Conservation (phyloP, 169 alveolate species). For the Eimeria acervulina region DNA sequence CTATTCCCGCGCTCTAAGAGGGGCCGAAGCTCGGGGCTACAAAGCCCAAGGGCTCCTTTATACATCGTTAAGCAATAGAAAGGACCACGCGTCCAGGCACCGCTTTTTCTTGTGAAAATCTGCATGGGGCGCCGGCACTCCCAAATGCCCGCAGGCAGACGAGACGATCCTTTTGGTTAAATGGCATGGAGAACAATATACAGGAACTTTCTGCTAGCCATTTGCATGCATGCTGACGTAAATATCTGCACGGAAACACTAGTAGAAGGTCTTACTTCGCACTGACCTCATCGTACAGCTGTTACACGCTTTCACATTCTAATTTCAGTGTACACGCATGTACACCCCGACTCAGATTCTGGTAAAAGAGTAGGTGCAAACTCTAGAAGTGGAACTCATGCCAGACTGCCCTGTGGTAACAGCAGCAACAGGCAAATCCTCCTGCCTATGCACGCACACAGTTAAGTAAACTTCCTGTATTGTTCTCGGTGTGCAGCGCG, state of each 20-base stretch:
- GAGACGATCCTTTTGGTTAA: not conserved
- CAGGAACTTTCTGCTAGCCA: not conserved
- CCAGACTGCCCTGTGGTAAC: not conserved
- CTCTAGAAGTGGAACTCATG: not conserved
- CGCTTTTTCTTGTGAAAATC: not conserved
- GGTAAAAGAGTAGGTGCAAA: not conserved
- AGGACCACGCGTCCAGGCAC: not conserved
- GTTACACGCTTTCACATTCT: no score
- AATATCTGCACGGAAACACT: not conserved
- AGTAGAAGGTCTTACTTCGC: not conserved
- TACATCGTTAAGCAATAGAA: not conserved
- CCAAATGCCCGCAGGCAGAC: no score
- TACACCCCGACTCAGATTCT: not conserved
- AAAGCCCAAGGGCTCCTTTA: not conserved
- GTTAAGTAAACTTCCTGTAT: not conserved
- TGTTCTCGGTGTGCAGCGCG: not conserved
- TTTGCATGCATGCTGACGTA: not conserved
- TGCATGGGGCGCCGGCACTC: not conserved
- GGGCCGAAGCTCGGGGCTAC: not conserved
- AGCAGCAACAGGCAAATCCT: not conserved
- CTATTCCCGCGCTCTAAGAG: constrained; percentile 27
- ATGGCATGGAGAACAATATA: not conserved
- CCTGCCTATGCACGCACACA: not conserved
- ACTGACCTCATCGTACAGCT: no score
- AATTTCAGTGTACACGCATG: not conserved